Conservation (phyloP, 805 yeast species). For the Isabelozyma gotoi region DNA sequence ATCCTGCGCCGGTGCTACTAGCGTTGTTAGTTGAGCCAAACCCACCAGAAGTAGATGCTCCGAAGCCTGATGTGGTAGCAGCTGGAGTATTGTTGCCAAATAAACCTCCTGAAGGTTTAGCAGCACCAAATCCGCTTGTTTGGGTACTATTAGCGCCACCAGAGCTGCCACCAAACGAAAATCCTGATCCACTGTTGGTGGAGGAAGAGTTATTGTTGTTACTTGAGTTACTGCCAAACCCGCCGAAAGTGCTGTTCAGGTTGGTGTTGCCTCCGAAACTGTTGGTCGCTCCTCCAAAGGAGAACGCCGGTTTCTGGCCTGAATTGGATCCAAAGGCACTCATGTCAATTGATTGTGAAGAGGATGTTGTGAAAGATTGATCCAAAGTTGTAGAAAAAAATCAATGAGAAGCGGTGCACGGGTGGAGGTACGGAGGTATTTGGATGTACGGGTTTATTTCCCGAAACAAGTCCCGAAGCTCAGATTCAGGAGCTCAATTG, state of each 20-base stretch:
- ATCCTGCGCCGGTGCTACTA: background rate
- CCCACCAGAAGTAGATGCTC: background rate
- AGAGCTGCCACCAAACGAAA: conserved; percentile 5
- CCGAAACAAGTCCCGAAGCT: too few species aligned
- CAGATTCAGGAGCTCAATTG: too few species aligned
- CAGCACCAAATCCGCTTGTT: background rate
- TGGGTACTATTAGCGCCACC: conserved; percentile 3
- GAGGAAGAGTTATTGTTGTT: conserved; percentile 4
- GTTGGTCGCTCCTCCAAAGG: conserved; percentile 3
- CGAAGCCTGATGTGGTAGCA: background rate
- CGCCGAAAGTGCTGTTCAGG: background rate
- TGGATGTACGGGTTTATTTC: too few species aligned
- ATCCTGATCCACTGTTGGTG: background rate
- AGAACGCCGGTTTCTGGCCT: conserved; percentile 4
- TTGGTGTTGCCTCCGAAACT: conserved; percentile 5
- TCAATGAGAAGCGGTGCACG: background rate
- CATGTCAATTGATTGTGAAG: background rate
- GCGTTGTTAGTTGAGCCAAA: too few species aligned
- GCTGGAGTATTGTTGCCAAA: conserved; percentile 9
- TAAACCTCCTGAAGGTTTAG: conserved; percentile 2
- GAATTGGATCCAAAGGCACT: background rate
- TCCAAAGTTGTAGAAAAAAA: background rate
- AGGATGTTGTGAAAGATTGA: background rate
- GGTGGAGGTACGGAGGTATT: too few species aligned
- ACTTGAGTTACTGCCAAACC: conserved; percentile 4